A percentile compares a stretch with the other conserved stretches of the same genome.
Conservation (phyloP, 345 rosid species). For the Physaria fendleri region DNA sequence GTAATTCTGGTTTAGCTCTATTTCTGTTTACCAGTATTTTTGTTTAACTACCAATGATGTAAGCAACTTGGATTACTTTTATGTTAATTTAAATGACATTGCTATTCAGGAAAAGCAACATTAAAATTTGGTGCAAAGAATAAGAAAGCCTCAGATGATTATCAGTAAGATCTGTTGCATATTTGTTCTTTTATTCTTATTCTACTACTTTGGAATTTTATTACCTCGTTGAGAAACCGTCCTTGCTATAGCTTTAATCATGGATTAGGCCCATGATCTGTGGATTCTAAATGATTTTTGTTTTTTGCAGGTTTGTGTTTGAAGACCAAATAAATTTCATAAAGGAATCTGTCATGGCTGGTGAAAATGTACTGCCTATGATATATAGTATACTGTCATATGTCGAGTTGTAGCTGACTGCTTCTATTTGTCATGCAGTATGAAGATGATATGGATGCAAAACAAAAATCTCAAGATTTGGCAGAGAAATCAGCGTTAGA, state of each 20-base stretch:
- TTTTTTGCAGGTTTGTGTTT: conserved; percentile 57
- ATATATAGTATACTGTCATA: conserved; percentile 7
- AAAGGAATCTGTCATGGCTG: conserved; percentile 75
- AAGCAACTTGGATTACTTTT: conserved; percentile 11
- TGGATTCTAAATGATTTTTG: not conserved
- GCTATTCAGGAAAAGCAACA: conserved; percentile 69
- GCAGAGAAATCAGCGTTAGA: too few species aligned
- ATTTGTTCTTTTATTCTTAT: conserved; percentile 1
- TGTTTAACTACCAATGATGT: conserved; percentile 5
- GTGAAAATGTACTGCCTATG: conserved; percentile 58
- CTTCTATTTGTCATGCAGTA: conserved; percentile 36
- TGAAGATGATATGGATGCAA: conserved; percentile 38
- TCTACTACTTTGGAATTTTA: not conserved
- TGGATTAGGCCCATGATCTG: conserved; percentile 4
- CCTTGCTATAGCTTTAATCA: not conserved
- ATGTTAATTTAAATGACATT: conserved; percentile 5
- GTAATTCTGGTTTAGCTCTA: conserved; percentile 32
- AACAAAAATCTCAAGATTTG: conserved; percentile 34
- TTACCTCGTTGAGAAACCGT: conserved; percentile 3
- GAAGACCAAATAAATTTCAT: conserved; percentile 95
- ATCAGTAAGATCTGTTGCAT: conserved; percentile 48
- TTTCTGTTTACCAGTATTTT: not conserved
- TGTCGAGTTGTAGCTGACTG: conserved; percentile 1
- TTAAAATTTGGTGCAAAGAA: conserved; percentile 80
- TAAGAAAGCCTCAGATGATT: conserved; percentile 58